Evolutionary conservation across 2,329 filamentous ascomycete species (phyloP).

Genomic region (Trichophyton equinum): DNA sequence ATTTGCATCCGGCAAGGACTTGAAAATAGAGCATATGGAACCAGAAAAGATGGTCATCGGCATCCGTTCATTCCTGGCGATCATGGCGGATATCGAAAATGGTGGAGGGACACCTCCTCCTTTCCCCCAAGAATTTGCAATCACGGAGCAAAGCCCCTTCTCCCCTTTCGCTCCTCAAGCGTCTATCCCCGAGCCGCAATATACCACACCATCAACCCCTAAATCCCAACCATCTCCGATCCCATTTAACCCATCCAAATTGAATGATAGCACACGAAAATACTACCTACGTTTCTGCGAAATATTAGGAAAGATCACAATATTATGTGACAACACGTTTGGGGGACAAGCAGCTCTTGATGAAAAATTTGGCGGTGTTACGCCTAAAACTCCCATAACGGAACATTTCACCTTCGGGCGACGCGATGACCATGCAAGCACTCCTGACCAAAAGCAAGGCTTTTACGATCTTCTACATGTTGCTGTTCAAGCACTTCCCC

Average conservation of each 20-base stretch:
- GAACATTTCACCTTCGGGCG: constrained; percentile 87
- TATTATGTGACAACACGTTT: constrained; percentile 93
- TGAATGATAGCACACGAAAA: constrained; percentile 67
- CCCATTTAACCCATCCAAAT: constrained; percentile 46
- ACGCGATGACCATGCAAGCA: constrained; percentile 62
- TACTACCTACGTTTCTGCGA: constrained; percentile 89
- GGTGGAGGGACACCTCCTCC: constrained; percentile 64
- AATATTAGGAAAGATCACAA: constrained; percentile 87
- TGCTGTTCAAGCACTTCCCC: constrained; percentile 83
- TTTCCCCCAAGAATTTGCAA: constrained; percentile 56
- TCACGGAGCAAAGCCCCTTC: constrained; percentile 14
- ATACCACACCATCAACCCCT: constrained; percentile 31
- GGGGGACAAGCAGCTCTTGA: constrained; percentile 90
- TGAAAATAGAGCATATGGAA: constrained; percentile 83
- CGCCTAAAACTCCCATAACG: constrained; percentile 86
- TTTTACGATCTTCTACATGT: constrained; percentile 95
- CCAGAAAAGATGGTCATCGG: constrained; percentile 96
- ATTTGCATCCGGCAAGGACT: constrained; percentile 63
- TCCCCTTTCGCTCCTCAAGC: constrained; percentile 7
- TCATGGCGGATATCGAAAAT: constrained; percentile 86
- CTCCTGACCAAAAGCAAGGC: constrained; percentile 73
- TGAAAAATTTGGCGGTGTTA: constrained; percentile 79
- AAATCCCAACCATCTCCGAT: constrained; percentile 25
- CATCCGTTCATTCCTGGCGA: constrained; percentile 82
- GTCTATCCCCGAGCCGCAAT: not conserved